phyloP scores from a whole-genome alignment of 2,329 filamentous ascomycete genomes.

The Chaetoscypha palmicola region DNA sequence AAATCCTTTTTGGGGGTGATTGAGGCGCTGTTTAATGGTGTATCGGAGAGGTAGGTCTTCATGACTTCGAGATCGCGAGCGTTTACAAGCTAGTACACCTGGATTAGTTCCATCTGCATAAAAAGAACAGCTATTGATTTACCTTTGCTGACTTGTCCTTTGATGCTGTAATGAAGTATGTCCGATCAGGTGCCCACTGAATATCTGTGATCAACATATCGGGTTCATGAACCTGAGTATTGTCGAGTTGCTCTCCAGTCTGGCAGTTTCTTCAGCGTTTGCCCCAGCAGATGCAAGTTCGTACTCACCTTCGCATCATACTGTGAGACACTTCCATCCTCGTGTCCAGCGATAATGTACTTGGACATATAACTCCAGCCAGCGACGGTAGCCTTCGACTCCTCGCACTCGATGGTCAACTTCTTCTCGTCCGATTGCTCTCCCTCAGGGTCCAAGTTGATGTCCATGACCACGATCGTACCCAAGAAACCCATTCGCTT shows the following conservation, averaged over 20 bases:
- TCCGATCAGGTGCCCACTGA: constrained; percentile 88
- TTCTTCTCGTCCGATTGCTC: constrained; percentile 78
- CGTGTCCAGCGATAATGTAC: constrained; percentile 96
- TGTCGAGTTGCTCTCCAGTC: constrained; percentile 75
- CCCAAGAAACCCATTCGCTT: constrained; percentile 96
- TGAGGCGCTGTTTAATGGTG: constrained; percentile 89
- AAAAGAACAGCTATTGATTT: constrained; percentile 20
- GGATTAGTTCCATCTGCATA: background rate
- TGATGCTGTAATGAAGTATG: constrained; percentile 96
- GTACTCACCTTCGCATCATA: constrained; percentile 76
- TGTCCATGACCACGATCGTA: constrained; percentile 88
- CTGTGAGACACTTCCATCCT: constrained; percentile 85
- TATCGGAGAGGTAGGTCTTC: constrained; percentile 89
- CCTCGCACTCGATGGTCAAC: constrained; percentile 84
- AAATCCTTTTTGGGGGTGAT: constrained; percentile 96
- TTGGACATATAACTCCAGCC: constrained; percentile 92
- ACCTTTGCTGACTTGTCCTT: constrained; percentile 98
- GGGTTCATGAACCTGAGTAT: constrained; percentile 78
- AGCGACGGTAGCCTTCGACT: constrained; percentile 95
- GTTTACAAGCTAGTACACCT: constrained; percentile 58
- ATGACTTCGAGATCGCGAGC: constrained; percentile 81
- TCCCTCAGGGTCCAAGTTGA: constrained; percentile 74
- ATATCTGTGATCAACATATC: constrained; percentile 75
- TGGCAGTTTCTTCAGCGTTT: constrained; percentile 29
- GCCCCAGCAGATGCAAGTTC: background rate